Evolutionary conservation across 192 early-diverging fungal species (phyloP).

Genomic region (Gamsiella multidivaricata): DNA sequence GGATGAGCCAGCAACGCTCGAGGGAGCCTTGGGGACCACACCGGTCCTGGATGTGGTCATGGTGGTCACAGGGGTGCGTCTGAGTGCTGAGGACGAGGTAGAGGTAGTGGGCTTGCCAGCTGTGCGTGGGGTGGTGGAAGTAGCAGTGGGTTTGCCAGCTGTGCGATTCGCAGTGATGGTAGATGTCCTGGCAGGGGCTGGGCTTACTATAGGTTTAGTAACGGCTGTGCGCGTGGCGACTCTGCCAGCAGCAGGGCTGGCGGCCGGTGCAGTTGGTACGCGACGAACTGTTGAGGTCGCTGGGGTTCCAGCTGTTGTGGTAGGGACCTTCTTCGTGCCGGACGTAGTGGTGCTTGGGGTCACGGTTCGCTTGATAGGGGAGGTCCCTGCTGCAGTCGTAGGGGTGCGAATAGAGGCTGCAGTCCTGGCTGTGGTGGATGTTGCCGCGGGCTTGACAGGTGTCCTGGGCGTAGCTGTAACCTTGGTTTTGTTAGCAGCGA

Average conservation of each 20-base stretch:
- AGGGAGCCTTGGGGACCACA: not conserved
- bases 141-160: slow-evolving; percentile 4
- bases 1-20: slow-evolving; percentile 16
- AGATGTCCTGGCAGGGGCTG: not conserved
- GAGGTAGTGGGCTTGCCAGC: slow-evolving; percentile 4
- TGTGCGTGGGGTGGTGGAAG: slow-evolving; percentile 1
- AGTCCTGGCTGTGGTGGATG: not conserved
- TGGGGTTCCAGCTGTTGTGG: slow-evolving; percentile 11
- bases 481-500: slow-evolving; percentile 37
- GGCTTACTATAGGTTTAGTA: not conserved
- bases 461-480: slow-evolving; percentile 6
- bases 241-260: slow-evolving; percentile 10
- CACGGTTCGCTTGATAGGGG: slow-evolving; percentile 4
- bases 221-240: not conserved
- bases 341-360: slow-evolving; percentile 8
- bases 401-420: not conserved
- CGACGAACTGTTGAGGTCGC: slow-evolving; percentile 13
- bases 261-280: slow-evolving; percentile 5
- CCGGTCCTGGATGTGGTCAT: slow-evolving; percentile 10
- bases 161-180: not conserved
- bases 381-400: not conserved
- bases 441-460: not conserved
- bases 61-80: slow-evolving; percentile 7
- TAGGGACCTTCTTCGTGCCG: not conserved
- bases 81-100: slow-evolving; percentile 8